Evolutionary conservation across 805 yeast species (phyloP).

Genomic region (Gaillardinia entomophila): DNA sequence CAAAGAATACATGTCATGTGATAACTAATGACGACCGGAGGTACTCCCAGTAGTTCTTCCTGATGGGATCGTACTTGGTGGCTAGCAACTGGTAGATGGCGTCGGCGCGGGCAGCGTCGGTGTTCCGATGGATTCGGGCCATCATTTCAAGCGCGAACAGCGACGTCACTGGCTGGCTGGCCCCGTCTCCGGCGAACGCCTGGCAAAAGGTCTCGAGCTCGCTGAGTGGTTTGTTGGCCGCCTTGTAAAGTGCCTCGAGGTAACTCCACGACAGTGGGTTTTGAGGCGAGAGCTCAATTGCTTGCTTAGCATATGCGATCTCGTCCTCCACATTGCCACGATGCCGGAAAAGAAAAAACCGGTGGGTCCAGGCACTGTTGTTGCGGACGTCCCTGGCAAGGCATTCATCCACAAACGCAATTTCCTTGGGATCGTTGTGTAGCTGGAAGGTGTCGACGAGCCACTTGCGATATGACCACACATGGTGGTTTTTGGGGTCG

Average conservation of each 20-base stretch:
- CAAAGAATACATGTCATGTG: no score
- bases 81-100: slow-evolving; percentile 49
- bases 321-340: slow-evolving; percentile 36
- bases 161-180: slow-evolving; percentile 27
- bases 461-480: slow-evolving; percentile 93
- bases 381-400: slow-evolving; percentile 67
- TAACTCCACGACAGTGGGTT: slow-evolving; percentile 89
- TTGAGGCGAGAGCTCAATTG: slow-evolving; percentile 62
- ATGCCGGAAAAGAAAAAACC: slow-evolving; percentile 53
- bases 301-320: slow-evolving; percentile 41
- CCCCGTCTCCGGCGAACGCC: slow-evolving; percentile 29
- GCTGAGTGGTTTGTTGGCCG: slow-evolving; percentile 11
- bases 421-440: slow-evolving; percentile 41
- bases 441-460: slow-evolving; percentile 52
- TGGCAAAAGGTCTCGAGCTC: slow-evolving; percentile 43
- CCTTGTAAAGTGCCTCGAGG: slow-evolving; percentile 49
- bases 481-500: slow-evolving; percentile 91
- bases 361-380: slow-evolving; percentile 91
- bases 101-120: slow-evolving; percentile 2
- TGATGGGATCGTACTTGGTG: slow-evolving; percentile 52
- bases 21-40: no score
- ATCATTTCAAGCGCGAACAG: slow-evolving; percentile 61
- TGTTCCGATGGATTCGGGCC: slow-evolving; percentile 40
- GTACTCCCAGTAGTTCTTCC: slow-evolving; percentile 58
- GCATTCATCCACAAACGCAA: slow-evolving; percentile 42